A percentile compares a stretch with the other conserved stretches of the same genome.
These are phyloP conservation scores for Trichosporon faecale DNA, from an alignment of 1,284 basidiomycete species.

Conservation along the genomic window DNA sequence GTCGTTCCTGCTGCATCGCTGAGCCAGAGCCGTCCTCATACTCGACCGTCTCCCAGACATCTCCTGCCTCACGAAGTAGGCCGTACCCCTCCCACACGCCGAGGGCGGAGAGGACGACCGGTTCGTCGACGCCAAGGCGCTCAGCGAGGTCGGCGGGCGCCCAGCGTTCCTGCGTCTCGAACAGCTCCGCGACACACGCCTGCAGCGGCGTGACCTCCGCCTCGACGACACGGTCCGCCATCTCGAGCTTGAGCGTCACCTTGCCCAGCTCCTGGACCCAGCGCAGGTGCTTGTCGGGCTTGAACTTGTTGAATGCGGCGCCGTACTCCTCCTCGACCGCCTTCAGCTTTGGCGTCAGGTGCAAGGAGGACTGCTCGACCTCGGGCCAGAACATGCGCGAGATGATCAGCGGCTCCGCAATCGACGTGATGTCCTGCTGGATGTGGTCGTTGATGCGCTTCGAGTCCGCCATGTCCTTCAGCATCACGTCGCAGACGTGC, in stretches of 20 bases:
- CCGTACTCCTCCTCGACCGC: slow-evolving; percentile 72
- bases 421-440: slow-evolving; percentile 67
- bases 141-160: slow-evolving; percentile 58
- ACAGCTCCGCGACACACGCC: slow-evolving; percentile 82
- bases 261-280: slow-evolving; percentile 85
- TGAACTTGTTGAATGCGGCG: slow-evolving; percentile 70
- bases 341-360: slow-evolving; percentile 77
- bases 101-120: slow-evolving; percentile 67
- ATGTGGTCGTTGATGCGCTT: slow-evolving; percentile 79
- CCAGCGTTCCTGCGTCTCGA: slow-evolving; percentile 63
- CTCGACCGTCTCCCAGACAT: slow-evolving; percentile 14
- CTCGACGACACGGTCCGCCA: slow-evolving; percentile 72
- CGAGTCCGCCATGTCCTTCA: slow-evolving; percentile 91
- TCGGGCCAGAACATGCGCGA: slow-evolving; percentile 91
- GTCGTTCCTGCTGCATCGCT: slow-evolving; percentile 40
- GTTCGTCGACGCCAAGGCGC: slow-evolving; percentile 64
- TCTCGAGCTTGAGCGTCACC: slow-evolving; percentile 69
- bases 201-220: slow-evolving; percentile 78
- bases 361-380: slow-evolving; percentile 67
- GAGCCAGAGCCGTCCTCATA: slow-evolving; percentile 8
- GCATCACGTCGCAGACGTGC: slow-evolving; percentile 93
- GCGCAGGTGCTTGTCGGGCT: slow-evolving; percentile 81
- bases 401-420: slow-evolving; percentile 80
- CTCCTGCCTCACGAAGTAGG: slow-evolving; percentile 59
- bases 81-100: slow-evolving; percentile 78